These are phyloP conservation scores for Eimeria maxima DNA, from an alignment of 169 alveolate species.

Conservation along the genomic window DNA sequence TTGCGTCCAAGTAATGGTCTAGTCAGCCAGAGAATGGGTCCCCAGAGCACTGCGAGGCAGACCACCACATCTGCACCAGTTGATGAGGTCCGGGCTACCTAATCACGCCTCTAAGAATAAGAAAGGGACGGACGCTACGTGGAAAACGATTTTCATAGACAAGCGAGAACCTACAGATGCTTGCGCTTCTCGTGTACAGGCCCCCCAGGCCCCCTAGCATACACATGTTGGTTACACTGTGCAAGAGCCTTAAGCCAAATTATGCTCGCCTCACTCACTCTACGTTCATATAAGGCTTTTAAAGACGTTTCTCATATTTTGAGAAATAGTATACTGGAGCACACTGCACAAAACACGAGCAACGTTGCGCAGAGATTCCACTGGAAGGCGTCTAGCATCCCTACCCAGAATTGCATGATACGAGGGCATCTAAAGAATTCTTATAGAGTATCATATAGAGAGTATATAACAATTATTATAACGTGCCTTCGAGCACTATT, in stretches of 20 bases:
- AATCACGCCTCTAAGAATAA: too few species aligned
- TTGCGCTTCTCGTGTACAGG: too few species aligned
- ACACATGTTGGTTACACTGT: too few species aligned
- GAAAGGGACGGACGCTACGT: too few species aligned
- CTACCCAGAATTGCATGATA: not conserved
- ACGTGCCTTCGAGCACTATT: not conserved
- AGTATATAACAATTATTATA: not conserved
- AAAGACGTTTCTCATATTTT: not conserved
- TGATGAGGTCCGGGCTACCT: too few species aligned
- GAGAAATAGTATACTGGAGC: not conserved
- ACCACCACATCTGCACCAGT: too few species aligned
- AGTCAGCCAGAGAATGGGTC: too few species aligned
- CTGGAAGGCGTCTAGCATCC: not conserved
- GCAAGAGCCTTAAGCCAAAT: not conserved
- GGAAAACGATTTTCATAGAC: too few species aligned
- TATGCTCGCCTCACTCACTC: not conserved
- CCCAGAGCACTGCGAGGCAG: too few species aligned
- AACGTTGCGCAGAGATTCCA: not conserved
- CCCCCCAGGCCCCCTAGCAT: too few species aligned
- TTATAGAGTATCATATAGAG: not conserved
- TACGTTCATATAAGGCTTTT: not conserved
- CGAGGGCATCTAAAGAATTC: not conserved
- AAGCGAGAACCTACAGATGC: too few species aligned
- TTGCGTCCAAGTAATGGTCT: too few species aligned
- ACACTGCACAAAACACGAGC: not conserved